Evolutionary conservation across 108 stramenopile genomes (phyloP), one percentile per base, ranked within the genome.

Genomic region (Parmales sp.): DNA sequence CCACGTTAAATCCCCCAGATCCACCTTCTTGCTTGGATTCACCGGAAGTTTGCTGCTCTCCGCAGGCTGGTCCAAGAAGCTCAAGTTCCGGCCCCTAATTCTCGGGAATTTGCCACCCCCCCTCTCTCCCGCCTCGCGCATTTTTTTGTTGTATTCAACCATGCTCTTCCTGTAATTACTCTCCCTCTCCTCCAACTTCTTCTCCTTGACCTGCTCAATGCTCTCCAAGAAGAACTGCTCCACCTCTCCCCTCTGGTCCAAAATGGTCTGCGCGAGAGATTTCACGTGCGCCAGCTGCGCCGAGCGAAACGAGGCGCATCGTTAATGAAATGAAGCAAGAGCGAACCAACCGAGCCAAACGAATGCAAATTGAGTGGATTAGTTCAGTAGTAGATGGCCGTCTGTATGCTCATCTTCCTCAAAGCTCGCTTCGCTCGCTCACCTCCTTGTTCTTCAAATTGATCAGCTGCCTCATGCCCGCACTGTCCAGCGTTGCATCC

Each of bases 361-460:
- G n/a, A n/a, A n/a, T n/a, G n/a, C n/a, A n/a, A n/a, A n/a, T n/a
- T n/a, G n/a, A n/a, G n/a, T n/a, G n/a, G n/a, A n/a, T n/a, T n/a
- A n/a, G n/a, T n/a, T n/a, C n/a, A n/a, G n/a, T n/a, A n/a, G n/a
- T n/a, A n/a, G n/a, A n/a, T n/a, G n/a, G n/a, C n/a, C n/a, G n/a
- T n/a, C n/a, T n/a, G n/a, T n/a, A n/a, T n/a, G n/a, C n/a, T n/a
- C n/a, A n/a, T n/a, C n/a, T n/a, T n/a, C n/a, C n/a, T n/a, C n/a
- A n/a, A n/a, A n/a, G n/a, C n/a, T n/a, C n/a, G n/a, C n/a, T n/a
- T n/a, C n/a, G n/a, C n/a, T n/a, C n/a, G n/a, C n/a, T 45, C 18
- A 85, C 66, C 78, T 85, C 84, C 69, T 72, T 72, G 68, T 82
- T 76, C 65, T 81, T 80, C 4, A 78, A 43, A n/a, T n/a, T 29